Evolutionary conservation across 2,329 filamentous ascomycete species (phyloP).

Genomic region (Colletotrichum noveboracense): DNA sequence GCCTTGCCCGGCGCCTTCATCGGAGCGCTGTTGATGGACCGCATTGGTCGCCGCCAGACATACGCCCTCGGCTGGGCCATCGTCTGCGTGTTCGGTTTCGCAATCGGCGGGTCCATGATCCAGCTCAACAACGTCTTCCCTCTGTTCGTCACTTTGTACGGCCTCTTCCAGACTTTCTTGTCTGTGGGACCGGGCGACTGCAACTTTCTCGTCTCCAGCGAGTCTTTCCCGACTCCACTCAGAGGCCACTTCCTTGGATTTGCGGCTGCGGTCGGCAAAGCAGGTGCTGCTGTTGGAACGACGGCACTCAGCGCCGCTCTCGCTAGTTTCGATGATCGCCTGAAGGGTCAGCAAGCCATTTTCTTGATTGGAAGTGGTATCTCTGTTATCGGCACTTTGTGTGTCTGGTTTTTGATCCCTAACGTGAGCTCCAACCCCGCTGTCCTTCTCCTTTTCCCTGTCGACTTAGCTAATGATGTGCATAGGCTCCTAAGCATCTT

Average conservation of each 20-base stretch:
- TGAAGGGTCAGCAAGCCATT: conserved; percentile 29
- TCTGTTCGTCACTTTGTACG: conserved; percentile 56
- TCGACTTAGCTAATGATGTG: background rate
- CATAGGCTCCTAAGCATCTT: conserved; percentile 22
- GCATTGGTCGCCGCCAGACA: conserved; percentile 27
- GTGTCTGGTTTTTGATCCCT: conserved; percentile 31
- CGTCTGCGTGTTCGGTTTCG: conserved; percentile 46
- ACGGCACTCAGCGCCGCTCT: conserved; percentile 21
- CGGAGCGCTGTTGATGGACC: conserved; percentile 26
- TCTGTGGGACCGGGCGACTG: conserved; percentile 54
- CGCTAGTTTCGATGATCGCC: conserved; percentile 18
- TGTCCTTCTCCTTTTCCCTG: accelerated
- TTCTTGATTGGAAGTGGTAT: conserved; percentile 32
- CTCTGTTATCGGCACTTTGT: conserved; percentile 26
- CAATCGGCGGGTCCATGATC: conserved; percentile 53
- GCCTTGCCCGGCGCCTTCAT: conserved; percentile 28
- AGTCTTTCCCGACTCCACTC: conserved; percentile 55
- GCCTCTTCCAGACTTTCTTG: conserved; percentile 52
- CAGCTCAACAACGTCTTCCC: conserved; percentile 50
- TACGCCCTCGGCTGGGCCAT: conserved; percentile 26
- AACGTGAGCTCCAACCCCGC: background rate
- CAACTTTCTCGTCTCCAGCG: conserved; percentile 53
- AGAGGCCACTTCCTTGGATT: conserved; percentile 55
- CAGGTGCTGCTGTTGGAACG: conserved; percentile 55
- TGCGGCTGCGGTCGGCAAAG: conserved; percentile 55